Percentiles rank a stretch among this genome's conserved stretches.
Conservation (phyloP, 371 early-diverging fungal species). For the Rhizopus sp. region DNA sequence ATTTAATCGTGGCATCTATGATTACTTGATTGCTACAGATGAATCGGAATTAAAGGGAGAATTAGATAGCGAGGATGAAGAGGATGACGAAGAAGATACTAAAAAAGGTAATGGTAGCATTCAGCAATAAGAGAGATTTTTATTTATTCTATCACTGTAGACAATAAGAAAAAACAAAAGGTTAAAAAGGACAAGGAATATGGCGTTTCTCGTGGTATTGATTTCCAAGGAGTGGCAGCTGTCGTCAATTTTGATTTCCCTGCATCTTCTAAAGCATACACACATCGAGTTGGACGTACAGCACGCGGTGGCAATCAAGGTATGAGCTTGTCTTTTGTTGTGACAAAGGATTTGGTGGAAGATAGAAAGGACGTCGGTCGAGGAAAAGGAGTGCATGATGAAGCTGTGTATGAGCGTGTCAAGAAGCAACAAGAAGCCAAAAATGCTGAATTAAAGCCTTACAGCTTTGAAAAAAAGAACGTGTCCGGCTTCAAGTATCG, state of each 20-base stretch:
- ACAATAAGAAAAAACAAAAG: conserved; percentile 55
- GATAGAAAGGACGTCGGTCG: conserved; percentile 36
- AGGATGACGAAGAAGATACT: conserved; percentile 32
- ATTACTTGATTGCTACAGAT: conserved; percentile 95
- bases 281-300: conserved; percentile 97
- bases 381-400: conserved; percentile 58
- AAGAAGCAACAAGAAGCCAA: conserved; percentile 65
- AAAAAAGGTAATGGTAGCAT: conserved; percentile 14
- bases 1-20: conserved; percentile 96
- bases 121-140: conserved; percentile 21
- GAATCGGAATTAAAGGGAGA: conserved; percentile 77
- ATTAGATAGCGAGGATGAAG: conserved; percentile 64
- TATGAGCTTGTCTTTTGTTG: conserved; percentile 87
- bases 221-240: conserved; percentile 90
- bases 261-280: conserved; percentile 83
- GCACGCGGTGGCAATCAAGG: conserved; percentile 93
- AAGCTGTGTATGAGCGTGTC: conserved; percentile 71
- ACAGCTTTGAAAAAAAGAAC: conserved; percentile 86
- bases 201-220: conserved; percentile 97
- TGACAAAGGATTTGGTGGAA: conserved; percentile 46
- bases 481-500: conserved; percentile 93
- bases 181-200: conserved; percentile 77
- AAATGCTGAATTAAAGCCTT: conserved; percentile 73
- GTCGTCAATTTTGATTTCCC: conserved; percentile 99
- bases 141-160: conserved; percentile 28